A percentile compares a stretch with the other conserved stretches of the same genome.
Conservation (phyloP, 768 basidiomycete species). For the Amanita subjunquillea region DNA sequence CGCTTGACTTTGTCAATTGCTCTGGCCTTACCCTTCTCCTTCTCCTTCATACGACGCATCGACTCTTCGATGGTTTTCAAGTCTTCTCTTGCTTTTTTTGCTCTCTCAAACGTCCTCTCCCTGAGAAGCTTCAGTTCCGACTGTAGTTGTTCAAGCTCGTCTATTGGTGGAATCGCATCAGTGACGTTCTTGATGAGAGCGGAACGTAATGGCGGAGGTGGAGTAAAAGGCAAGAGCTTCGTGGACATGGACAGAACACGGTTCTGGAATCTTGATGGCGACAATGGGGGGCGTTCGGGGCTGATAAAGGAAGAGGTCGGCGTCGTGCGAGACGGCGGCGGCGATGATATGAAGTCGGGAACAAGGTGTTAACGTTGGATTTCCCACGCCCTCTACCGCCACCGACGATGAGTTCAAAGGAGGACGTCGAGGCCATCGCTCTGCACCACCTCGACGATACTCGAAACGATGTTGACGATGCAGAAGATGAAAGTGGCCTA, state of each 20-base stretch:
- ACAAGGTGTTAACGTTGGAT: slow-evolving; percentile 41
- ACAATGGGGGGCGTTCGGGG: neutral
- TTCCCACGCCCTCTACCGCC: slow-evolving; percentile 45
- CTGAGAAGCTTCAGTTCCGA: slow-evolving; percentile 47
- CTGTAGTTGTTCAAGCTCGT: slow-evolving; percentile 61
- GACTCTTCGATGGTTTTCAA: slow-evolving; percentile 66
- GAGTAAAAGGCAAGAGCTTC: slow-evolving; percentile 39
- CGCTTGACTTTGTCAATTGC: slow-evolving; percentile 62
- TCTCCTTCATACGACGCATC: slow-evolving; percentile 68
- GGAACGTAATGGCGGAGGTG: slow-evolving; percentile 42
- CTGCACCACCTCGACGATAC: slow-evolving; percentile 41
- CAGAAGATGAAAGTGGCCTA: slow-evolving; percentile 45
- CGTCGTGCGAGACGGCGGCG: slow-evolving; percentile 14
- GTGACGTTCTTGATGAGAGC: slow-evolving; percentile 52
- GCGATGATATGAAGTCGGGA: slow-evolving; percentile 23
- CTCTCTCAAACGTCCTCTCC: slow-evolving; percentile 47
- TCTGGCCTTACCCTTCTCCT: slow-evolving; percentile 64
- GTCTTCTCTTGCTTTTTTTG: slow-evolving; percentile 70
- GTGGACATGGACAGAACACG: slow-evolving; percentile 42
- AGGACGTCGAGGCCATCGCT: slow-evolving; percentile 5
- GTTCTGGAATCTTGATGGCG: neutral
- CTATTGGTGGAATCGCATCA: slow-evolving; percentile 58
- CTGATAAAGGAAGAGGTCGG: slow-evolving; percentile 3
- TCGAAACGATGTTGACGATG: slow-evolving; percentile 71
- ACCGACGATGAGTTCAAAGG: slow-evolving; percentile 1